These are phyloP conservation scores for Geotrichum citri-aurantii DNA, from an alignment of 1,139 yeast species.

Conservation along the genomic window DNA sequence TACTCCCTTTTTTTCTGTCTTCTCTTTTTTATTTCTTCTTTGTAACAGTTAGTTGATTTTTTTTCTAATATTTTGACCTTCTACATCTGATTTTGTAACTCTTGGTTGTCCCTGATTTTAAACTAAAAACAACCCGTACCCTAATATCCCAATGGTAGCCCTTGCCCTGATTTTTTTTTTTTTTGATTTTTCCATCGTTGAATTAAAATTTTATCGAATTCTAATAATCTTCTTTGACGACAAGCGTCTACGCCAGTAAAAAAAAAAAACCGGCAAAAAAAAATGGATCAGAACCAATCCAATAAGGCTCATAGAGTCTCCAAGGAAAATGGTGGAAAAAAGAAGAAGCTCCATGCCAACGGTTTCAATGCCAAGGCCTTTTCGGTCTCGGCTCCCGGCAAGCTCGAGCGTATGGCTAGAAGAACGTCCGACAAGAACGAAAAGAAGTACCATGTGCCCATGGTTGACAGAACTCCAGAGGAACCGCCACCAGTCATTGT, in stretches of 20 bases:
- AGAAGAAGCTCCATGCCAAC: slow-evolving; percentile 82
- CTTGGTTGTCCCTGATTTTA: not conserved
- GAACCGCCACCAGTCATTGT: slow-evolving; percentile 97
- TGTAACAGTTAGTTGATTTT: not conserved
- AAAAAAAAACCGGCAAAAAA: not conserved
- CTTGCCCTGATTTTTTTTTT: slow-evolving; percentile 8
- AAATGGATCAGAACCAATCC: slow-evolving; percentile 25
- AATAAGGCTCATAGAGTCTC: slow-evolving; percentile 47
- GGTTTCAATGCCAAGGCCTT: slow-evolving; percentile 94
- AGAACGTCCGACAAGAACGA: slow-evolving; percentile 80
- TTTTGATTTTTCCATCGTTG: not conserved
- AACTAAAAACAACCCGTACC: not conserved
- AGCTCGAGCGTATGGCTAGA: slow-evolving; percentile 76
- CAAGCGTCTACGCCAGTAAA: not conserved
- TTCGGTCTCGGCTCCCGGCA: slow-evolving; percentile 88
- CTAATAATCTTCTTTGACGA: not conserved
- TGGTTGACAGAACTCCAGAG: slow-evolving; percentile 96
- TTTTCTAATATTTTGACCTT: not conserved
- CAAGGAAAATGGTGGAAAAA: slow-evolving; percentile 57
- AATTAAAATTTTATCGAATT: not conserved
- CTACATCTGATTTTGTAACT: not conserved
- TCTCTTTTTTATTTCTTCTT: too few relatives aligned
- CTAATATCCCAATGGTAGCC: not conserved
- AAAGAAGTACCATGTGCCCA: slow-evolving; percentile 86
- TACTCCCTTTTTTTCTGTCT: not conserved